Percentiles rank a stretch among this genome's conserved stretches.
phyloP scores from a whole-genome alignment of 2,329 filamentous ascomycete species.

The Fusarium buxicola region DNA sequence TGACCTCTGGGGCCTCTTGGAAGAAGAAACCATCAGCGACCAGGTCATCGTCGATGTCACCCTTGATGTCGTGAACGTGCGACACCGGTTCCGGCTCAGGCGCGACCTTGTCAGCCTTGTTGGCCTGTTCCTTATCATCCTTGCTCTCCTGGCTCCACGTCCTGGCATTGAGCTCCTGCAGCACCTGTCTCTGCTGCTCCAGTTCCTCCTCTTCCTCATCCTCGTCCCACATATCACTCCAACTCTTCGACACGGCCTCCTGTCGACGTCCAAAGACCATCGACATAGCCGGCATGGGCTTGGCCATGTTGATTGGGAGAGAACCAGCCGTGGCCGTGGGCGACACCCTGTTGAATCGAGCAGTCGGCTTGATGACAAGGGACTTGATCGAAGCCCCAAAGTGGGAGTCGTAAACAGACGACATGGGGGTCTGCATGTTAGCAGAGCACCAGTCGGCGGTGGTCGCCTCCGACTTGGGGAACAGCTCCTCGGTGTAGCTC shows the following conservation, averaged over 20 bases:
- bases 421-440: constrained; percentile 80
- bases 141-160: constrained; percentile 84
- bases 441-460: constrained; percentile 82
- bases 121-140: constrained; percentile 45
- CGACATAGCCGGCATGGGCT: constrained; percentile 80
- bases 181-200: constrained; percentile 60
- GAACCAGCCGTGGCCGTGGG: constrained; percentile 75
- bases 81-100: constrained; percentile 28
- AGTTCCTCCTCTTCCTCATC: constrained; percentile 79
- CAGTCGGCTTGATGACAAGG: constrained; percentile 64
- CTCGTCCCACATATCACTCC: constrained; percentile 98
- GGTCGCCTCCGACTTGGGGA: constrained; percentile 79
- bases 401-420: constrained; percentile 85
- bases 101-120: constrained; percentile 35
- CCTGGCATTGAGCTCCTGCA: constrained; percentile 77
- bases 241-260: constrained; percentile 93
- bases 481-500: constrained; percentile 86
- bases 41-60: constrained; percentile 71
- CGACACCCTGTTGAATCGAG: constrained; percentile 59
- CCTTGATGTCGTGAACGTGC: constrained; percentile 52
- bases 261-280: constrained; percentile 82
- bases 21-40: constrained; percentile 79
- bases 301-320: constrained; percentile 82
- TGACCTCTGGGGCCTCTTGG: constrained; percentile 67
- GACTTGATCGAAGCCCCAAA: constrained; percentile 86